Percentiles rank a stretch among this genome's conserved stretches.
These are phyloP conservation scores for Trichoderma reesei DNA, from an alignment of 495 filamentous ascomycete species.

Conservation along the genomic window DNA sequence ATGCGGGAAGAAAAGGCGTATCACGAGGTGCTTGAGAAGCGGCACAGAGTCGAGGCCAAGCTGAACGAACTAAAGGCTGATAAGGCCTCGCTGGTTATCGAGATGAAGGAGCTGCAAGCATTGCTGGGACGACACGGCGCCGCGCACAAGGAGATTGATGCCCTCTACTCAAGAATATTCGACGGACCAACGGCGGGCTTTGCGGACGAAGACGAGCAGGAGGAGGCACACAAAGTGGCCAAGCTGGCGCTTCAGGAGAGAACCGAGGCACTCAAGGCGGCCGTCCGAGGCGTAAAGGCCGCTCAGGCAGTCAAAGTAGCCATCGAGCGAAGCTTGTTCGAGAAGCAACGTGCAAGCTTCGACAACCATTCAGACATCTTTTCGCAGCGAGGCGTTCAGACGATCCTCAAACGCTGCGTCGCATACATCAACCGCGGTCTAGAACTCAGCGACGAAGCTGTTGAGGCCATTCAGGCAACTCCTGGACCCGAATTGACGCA, in stretches of 20 bases:
- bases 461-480: background rate
- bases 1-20: background rate
- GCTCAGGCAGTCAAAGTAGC: background rate
- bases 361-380: conserved; percentile 1
- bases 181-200: background rate
- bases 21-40: background rate
- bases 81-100: background rate
- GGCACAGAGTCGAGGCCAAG: background rate
- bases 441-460: background rate
- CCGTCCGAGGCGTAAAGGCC: background rate
- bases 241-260: background rate
- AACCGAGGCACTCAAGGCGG: background rate
- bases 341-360: background rate
- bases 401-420: background rate
- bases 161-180: background rate
- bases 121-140: background rate
- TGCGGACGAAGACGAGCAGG: background rate
- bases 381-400: background rate
- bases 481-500: background rate
- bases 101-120: background rate
- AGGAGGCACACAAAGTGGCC: background rate
- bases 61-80: background rate
- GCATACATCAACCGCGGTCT: background rate
- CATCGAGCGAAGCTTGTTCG: background rate
- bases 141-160: background rate